Evolutionary conservation across 2,329 filamentous ascomycete genomes (phyloP).

Genomic region (Talaromyces sp.): DNA sequence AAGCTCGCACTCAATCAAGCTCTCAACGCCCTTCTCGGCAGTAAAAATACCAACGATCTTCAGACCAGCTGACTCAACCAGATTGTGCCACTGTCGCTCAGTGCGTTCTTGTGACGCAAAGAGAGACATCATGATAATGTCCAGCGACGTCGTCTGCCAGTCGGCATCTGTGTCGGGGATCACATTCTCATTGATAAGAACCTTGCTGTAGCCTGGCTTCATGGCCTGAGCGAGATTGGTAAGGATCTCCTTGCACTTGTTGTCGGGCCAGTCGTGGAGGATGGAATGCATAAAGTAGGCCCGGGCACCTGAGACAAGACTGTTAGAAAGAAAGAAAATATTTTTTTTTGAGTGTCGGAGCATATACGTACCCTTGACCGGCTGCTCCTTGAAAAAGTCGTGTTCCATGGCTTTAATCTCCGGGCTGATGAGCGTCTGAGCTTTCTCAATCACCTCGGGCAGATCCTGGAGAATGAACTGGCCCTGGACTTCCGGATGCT

Average conservation of each 20-base stretch:
- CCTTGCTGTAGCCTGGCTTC: constrained; percentile 24
- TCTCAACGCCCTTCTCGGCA: constrained; percentile 8
- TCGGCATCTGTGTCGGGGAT: constrained; percentile 24
- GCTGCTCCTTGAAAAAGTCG: constrained; percentile 46
- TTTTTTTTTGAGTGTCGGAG: background rate
- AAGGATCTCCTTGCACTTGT: constrained; percentile 27
- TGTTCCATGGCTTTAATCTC: constrained; percentile 33
- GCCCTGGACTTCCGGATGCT: constrained; percentile 35
- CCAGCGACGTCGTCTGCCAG: constrained; percentile 34
- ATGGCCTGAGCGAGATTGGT: constrained; percentile 18
- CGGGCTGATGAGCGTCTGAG: constrained; percentile 13
- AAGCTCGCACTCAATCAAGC: constrained; percentile 13
- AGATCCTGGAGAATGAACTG: constrained; percentile 48
- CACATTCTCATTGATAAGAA: constrained; percentile 28
- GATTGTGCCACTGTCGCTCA: constrained; percentile 7
- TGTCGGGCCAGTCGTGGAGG: constrained; percentile 34
- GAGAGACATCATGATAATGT: constrained; percentile 11
- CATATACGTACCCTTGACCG: constrained; percentile 33
- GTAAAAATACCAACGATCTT: constrained; percentile 22
- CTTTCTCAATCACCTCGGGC: constrained; percentile 30
- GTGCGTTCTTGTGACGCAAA: constrained; percentile 11
- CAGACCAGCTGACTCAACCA: constrained; percentile 17
- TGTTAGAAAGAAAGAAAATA: background rate
- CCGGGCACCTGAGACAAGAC: constrained; percentile 25
- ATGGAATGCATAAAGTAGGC: constrained; percentile 32